Base-by-base conservation (phyloP, 2,329 filamentous ascomycete genomes). In the Fusarium siculi region DNA sequence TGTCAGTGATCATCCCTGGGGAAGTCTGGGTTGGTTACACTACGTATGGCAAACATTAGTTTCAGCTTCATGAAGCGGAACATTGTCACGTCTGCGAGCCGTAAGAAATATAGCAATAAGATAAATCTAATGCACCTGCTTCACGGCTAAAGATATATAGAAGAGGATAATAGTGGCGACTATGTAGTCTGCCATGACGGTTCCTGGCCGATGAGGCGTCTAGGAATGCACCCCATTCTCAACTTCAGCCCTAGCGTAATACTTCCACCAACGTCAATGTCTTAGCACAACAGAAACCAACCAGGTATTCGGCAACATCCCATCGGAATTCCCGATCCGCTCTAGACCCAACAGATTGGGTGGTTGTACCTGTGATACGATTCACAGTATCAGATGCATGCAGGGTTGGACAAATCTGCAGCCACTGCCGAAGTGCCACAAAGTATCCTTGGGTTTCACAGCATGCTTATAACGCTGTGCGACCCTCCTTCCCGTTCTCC, bases 351-450 rank as follows among this genome's bases (percentile, higher is more conserved):
- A 12, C 7, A 23, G 21, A n/a, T 18, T n/a, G 16, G 9, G 5
- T 16, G n/a, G 19, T 30, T 18, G 37, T n/a, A 36, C 40, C 23
- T 23, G 16, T 23, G 16, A 28, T 23, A 46, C 7, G 15, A 11
- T 25, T 21, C 30, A 30, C 50, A 18, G 28, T 25, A 25, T n/a
- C 18, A 39, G 18, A 32, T 44, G 15, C 15, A 28, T 52, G 23
- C 19, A 39, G 23, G 23, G 7, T 28, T 21, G 3, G 4, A 32
- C 19, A 50, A 23, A 23, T 34, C 16, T 32, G 16, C 37, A 62
- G 61, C 61, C 61, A 64, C 44, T 64, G 25, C 56, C 37, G 46
- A 18, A n/a, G 57, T 46, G 46, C 46, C 62, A 63, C 46, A 39
- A 16, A 34, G 3, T 62, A 34, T 63, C 44, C 18, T 36, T n/a